These are phyloP conservation scores for Penicillium sp. DNA, from an alignment of 2,329 filamentous ascomycete genomes.

Conservation along the genomic window DNA sequence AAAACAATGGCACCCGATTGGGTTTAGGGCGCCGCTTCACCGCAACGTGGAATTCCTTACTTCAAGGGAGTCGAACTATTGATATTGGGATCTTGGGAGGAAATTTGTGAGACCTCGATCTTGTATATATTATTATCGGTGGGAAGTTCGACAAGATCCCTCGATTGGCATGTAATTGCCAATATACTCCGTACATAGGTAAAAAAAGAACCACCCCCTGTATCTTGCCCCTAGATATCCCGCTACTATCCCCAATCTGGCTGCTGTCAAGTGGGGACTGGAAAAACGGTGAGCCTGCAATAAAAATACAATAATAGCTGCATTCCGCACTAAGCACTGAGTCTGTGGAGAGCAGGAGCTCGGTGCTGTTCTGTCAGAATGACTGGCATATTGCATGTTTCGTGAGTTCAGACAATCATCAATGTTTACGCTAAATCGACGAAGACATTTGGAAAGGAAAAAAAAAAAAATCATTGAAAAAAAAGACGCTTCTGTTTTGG, in stretches of 20 bases:
- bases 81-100: background rate
- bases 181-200: background rate
- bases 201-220: background rate
- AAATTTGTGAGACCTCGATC: no score
- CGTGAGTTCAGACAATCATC: background rate
- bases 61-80: constrained; percentile 3
- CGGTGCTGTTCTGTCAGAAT: background rate
- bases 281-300: constrained; percentile 7
- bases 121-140: background rate
- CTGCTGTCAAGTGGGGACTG: constrained; percentile 7
- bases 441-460: background rate
- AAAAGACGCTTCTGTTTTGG: constrained; percentile 39
- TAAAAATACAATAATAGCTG: constrained; percentile 1
- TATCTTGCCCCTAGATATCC: background rate
- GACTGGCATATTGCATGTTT: background rate
- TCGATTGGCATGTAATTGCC: background rate
- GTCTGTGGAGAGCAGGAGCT: background rate
- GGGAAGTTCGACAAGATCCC: background rate
- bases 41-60: constrained; percentile 23
- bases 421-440: background rate
- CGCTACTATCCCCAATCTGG: constrained; percentile 1
- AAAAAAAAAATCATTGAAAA: constrained; percentile 23
- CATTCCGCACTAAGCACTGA: background rate
- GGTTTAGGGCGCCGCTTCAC: constrained; percentile 30
- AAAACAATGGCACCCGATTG: constrained; percentile 30